Percentiles rank a stretch among this genome's conserved stretches.
These are phyloP conservation scores for Phytophthora pini DNA, from an alignment of 352 stramenopile genomes.

Conservation along the genomic window DNA sequence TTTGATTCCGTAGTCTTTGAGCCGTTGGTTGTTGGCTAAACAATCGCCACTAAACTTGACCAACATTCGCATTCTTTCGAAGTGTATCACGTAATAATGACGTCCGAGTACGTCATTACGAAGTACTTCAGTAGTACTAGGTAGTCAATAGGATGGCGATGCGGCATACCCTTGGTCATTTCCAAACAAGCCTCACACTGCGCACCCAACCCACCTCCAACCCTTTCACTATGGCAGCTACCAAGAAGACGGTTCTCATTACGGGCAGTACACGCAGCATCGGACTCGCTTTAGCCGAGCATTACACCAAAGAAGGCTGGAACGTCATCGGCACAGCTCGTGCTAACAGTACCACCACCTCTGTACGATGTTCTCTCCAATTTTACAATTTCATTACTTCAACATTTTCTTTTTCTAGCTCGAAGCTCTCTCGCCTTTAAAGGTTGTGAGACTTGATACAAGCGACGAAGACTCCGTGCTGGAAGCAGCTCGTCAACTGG, in stretches of 20 bases:
- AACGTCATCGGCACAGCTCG: constrained; percentile 1
- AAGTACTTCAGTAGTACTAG: no score
- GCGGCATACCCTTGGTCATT: neutral
- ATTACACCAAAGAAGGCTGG: constrained; percentile 9
- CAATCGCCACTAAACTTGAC: no score
- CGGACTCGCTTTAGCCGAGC: neutral
- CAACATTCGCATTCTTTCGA: no score
- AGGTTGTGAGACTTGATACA: constrained; percentile 2
- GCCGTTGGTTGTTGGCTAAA: no score
- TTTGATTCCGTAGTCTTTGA: no score
- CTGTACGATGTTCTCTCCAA: neutral
- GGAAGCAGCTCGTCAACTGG: neutral
- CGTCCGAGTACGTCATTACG: no score
- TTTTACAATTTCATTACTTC: no score
- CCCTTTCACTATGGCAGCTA: neutral
- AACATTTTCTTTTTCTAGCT: neutral
- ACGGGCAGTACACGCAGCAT: no score
- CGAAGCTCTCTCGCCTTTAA: neutral
- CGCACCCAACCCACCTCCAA: neutral
- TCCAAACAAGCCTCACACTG: neutral
- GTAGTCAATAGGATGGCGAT: no score
- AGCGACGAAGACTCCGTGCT: neutral
- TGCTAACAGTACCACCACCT: neutral
- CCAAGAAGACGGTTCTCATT: constrained; percentile 3
- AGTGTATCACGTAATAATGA: no score